Evolutionary conservation across 139 green algal species (phyloP), one percentile per base, ranked within the genome.

Genomic region (Closterium sp.): DNA sequence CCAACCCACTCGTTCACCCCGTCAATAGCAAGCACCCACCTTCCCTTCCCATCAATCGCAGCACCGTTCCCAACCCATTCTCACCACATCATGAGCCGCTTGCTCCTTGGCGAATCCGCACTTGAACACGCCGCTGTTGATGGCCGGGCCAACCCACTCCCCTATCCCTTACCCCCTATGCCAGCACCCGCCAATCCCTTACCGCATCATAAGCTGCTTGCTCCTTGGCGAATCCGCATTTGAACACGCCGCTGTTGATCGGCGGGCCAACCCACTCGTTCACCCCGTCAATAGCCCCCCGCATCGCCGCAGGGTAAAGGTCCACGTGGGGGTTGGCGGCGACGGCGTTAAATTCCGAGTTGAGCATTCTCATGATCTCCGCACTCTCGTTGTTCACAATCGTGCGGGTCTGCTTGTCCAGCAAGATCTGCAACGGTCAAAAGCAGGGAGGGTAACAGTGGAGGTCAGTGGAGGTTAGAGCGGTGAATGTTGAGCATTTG

Each of bases 201-300:
- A 92, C 89, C 85, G 34, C 84, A 28, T 99, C 97, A 95, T 99
- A 99, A 0, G 97, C 96, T 84, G 95, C 93, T 92, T 99, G 98
- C 30, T 90, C 94, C 7, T 90, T 95, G 0, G 98, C 98, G 95
- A 99, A 99, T 29, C 98, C 98, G 86, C 96, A 98, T 19, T 96
- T 92, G 95, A 99, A 99, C n/a, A 99, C 98, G 22, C 98, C 98
- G 89, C 99, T 99, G 96, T 99, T 99, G 94, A 99, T 98, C 45
- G n/a, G 88, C 10, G 94, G 93, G 88, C 98, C 98, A 3, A 98
- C 93, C 97, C 84, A 93, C 28, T 38, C 84, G 31, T 91, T 93
- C 22, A 96, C 86, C 84, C 91, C 94, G 29, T 95, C 93, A 24
- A 96, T 94, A 0, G 89, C 73, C 6, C 42, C 24, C 6, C 85